These are phyloP conservation scores for Ambispora gerdemannii DNA, from an alignment of 192 early-diverging fungal species.

Conservation along the genomic window DNA sequence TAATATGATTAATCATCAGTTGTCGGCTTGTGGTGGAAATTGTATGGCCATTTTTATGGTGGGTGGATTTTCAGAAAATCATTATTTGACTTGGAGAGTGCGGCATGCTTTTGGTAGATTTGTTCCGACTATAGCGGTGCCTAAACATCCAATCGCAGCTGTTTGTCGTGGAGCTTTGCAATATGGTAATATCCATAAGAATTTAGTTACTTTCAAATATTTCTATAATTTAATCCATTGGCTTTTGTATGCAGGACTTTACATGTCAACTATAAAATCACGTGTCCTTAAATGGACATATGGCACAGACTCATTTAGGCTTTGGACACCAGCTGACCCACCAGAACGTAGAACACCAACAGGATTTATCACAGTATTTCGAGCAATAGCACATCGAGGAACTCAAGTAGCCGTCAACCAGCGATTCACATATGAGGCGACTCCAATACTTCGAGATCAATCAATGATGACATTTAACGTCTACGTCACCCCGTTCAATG, in stretches of 20 bases:
- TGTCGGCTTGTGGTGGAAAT: constrained; percentile 37
- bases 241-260: no score
- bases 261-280: neutral
- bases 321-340: neutral
- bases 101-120: constrained; percentile 45
- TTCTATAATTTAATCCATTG: no score
- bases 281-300: constrained; percentile 10
- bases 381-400: neutral
- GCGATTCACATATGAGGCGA: neutral
- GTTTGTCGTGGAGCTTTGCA: constrained; percentile 50
- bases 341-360: neutral
- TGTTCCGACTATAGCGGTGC: constrained; percentile 47
- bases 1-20: constrained; percentile 46
- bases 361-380: neutral
- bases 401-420: neutral
- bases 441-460: neutral
- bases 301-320: neutral
- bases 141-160: constrained; percentile 48
- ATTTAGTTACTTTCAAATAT: no score
- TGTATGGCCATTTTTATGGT: constrained; percentile 52
- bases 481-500: neutral
- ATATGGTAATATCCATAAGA: constrained; percentile 14
- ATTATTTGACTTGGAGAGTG: constrained; percentile 48
- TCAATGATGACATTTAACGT: neutral
- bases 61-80: constrained; percentile 52